These are phyloP conservation scores for Talaromyces marneffei DNA, from an alignment of 2,329 filamentous ascomycete species.

Conservation along the genomic window DNA sequence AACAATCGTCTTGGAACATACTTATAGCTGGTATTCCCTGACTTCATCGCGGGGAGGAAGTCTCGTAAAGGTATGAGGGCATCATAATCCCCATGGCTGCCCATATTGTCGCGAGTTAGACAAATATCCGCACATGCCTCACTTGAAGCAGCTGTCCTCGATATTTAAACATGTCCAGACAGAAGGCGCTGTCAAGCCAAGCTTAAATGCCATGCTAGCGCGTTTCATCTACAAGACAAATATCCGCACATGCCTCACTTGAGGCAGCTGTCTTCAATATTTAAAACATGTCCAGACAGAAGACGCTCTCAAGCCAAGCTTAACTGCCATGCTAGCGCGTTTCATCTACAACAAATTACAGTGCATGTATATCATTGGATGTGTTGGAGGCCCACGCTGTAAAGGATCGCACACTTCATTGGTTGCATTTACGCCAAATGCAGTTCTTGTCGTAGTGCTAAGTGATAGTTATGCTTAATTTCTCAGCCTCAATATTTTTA, in stretches of 20 bases:
- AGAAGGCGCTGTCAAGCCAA: neutral
- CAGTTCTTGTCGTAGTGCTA: neutral
- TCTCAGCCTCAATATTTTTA: neutral
- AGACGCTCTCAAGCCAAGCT: neutral
- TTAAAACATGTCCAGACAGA: neutral
- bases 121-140: neutral
- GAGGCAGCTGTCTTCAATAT: neutral
- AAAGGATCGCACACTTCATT: neutral
- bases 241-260: neutral
- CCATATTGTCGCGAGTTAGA: neutral
- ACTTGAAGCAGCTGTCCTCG: neutral
- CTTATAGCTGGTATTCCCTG: neutral
- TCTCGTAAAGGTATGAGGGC: neutral
- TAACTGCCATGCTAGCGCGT: neutral
- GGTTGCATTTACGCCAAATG: neutral
- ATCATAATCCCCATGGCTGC: neutral
- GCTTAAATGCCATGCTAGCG: neutral
- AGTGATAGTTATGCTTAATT: neutral
- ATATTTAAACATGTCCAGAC: neutral
- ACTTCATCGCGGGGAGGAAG: neutral
- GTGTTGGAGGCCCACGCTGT: neutral
- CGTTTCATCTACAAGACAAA: too few species aligned
- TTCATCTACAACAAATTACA: slow-evolving; percentile 1
- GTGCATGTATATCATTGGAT: neutral
- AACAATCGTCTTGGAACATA: neutral